These are phyloP conservation scores for Pythium biforme DNA, from an alignment of 352 stramenopile genomes.

Conservation along the genomic window DNA sequence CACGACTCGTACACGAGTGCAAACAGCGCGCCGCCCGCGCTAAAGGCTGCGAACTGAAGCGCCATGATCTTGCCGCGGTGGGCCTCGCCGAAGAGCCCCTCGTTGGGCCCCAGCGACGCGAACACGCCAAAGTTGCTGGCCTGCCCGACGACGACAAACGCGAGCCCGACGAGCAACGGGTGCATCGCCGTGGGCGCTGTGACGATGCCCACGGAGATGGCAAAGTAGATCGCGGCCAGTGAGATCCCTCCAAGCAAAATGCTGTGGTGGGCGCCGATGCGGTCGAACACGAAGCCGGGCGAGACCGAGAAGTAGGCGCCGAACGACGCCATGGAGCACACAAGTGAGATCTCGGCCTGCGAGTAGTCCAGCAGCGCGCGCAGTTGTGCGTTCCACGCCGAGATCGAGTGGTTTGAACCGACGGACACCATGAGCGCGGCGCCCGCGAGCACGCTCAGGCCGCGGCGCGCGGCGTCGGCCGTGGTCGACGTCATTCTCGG, in stretches of 20 bases:
- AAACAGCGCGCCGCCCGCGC: slow-evolving; percentile 66
- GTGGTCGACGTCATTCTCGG: background rate
- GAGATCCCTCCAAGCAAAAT: slow-evolving; percentile 43
- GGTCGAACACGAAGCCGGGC: slow-evolving; percentile 66
- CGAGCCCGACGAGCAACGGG: slow-evolving; percentile 47
- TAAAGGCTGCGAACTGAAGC: slow-evolving; percentile 63
- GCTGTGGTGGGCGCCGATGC: slow-evolving; percentile 56
- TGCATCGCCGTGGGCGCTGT: slow-evolving; percentile 36
- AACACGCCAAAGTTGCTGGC: slow-evolving; percentile 72
- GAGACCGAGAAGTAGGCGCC: slow-evolving; percentile 75
- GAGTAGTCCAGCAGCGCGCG: slow-evolving; percentile 55
- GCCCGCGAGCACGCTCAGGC: slow-evolving; percentile 49
- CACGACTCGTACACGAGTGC: slow-evolving; percentile 59
- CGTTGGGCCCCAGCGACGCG: slow-evolving; percentile 65
- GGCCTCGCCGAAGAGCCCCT: slow-evolving; percentile 62
- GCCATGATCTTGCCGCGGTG: slow-evolving; percentile 77
- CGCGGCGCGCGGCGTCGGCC: slow-evolving; percentile 28
- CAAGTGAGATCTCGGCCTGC: slow-evolving; percentile 68
- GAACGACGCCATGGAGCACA: slow-evolving; percentile 80
- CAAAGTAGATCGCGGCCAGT: slow-evolving; percentile 46
- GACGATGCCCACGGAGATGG: slow-evolving; percentile 38
- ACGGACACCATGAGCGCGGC: slow-evolving; percentile 58
- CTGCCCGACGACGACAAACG: slow-evolving; percentile 58
- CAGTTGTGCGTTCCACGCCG: slow-evolving; percentile 75
- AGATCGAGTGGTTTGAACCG: slow-evolving; percentile 77